These are phyloP conservation scores for Fraxinus excelsior DNA, from an alignment of 257 asterid genomes.

Conservation along the genomic window DNA sequence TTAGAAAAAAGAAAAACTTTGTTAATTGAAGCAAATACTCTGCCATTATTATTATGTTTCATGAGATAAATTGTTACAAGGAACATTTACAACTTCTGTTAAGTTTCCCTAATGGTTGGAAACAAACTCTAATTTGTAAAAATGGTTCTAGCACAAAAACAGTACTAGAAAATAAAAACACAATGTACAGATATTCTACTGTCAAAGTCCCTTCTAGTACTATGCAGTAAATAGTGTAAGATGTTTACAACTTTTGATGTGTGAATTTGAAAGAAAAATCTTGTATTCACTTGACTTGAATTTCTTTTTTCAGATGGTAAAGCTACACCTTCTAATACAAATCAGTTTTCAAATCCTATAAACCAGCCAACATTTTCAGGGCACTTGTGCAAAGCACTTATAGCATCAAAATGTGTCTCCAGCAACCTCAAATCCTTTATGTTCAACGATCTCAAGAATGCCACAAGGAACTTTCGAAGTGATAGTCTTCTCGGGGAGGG, in stretches of 20 bases:
- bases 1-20: too few species aligned
- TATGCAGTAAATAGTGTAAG: background rate
- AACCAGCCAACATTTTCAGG: conserved; percentile 24
- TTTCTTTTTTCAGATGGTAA: conserved; percentile 37
- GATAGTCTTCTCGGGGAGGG: conserved; percentile 82
- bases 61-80: background rate
- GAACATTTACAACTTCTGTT: background rate
- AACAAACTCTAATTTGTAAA: background rate
- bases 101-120: background rate
- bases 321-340: conserved; percentile 32
- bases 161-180: background rate
- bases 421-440: conserved; percentile 58
- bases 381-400: conserved; percentile 3
- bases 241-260: background rate
- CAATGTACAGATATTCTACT: background rate
- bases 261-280: background rate
- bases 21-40: background rate
- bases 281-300: background rate
- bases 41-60: too few species aligned
- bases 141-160: background rate
- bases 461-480: conserved; percentile 59
- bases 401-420: conserved; percentile 33
- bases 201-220: background rate
- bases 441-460: conserved; percentile 63
- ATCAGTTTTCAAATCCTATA: conserved; percentile 24